Conservation (phyloP, 148 eudicot genomes). For the Limonium bicolor region DNA sequence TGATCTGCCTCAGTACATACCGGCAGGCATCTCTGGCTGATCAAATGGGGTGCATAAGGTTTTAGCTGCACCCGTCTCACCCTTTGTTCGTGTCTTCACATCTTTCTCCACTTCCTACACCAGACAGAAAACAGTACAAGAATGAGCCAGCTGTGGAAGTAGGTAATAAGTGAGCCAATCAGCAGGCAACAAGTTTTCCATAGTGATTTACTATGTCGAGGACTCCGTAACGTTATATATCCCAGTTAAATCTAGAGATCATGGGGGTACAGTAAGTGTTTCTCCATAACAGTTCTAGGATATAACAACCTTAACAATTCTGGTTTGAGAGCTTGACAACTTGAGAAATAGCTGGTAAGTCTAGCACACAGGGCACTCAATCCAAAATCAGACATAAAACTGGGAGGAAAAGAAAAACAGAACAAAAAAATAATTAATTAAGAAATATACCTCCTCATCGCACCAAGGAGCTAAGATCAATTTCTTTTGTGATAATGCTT, state of each 20-base stretch:
- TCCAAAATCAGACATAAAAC: neutral
- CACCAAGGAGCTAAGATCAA: slow-evolving; percentile 98
- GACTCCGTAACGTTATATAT: too few species aligned
- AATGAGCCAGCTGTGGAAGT: too few species aligned
- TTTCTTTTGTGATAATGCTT: slow-evolving; percentile 76
- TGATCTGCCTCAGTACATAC: slow-evolving; percentile 15
- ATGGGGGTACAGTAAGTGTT: too few species aligned
- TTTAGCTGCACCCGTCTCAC: slow-evolving; percentile 92
- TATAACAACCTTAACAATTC: too few species aligned
- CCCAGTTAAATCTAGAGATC: too few species aligned
- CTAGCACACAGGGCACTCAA: neutral
- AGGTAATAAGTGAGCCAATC: too few species aligned
- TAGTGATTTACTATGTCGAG: too few species aligned
- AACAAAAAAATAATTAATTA: neutral
- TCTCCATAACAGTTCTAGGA: too few species aligned
- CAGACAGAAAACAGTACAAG: neutral
- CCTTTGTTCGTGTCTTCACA: slow-evolving; percentile 86
- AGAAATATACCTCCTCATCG: slow-evolving; percentile 92
- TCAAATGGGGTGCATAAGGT: slow-evolving; percentile 88
- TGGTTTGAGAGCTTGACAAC: too few species aligned
- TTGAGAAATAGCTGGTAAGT: too few species aligned
- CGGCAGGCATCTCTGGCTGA: slow-evolving; percentile 79
- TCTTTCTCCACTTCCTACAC: slow-evolving; percentile 86
- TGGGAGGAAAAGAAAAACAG: neutral
- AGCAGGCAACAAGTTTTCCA: too few species aligned